Percentiles rank a stretch among this genome's conserved stretches.
Conservation (phyloP, 345 rosid species). For the Rhizophora mangle region DNA sequence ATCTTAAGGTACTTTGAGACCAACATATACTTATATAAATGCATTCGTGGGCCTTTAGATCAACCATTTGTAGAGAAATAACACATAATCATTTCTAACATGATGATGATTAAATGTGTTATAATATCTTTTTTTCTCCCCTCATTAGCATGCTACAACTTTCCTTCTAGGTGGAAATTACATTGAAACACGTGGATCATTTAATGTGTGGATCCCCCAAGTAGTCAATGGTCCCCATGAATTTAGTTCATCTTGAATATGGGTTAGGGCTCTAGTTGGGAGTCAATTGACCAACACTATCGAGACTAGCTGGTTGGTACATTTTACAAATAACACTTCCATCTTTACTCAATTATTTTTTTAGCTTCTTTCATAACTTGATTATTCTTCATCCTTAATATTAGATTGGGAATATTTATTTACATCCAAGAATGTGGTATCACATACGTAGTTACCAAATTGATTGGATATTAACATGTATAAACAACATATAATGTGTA, state of each 20-base stretch:
- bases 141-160: not conserved
- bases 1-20: no score
- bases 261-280: not conserved
- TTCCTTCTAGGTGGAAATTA: not conserved
- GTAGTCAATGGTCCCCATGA: not conserved
- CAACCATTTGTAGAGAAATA: no score
- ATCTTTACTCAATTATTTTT: not conserved
- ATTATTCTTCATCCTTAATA: not conserved
- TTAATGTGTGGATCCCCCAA: not conserved
- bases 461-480: not conserved
- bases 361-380: not conserved
- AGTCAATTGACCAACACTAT: rapidly evolving
- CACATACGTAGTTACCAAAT: not conserved
- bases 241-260: not conserved
- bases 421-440: no score
- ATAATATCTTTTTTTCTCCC: not conserved
- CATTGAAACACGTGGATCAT: not conserved
- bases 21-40: no score
- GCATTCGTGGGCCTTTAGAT: no score
- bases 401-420: not conserved
- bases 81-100: no score
- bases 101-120: no score
- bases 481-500: no score
- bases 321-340: not conserved
- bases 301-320: not conserved